These are phyloP conservation scores for Coffea humblotiana DNA, from an alignment of 305 asterid species.

Conservation along the genomic window DNA sequence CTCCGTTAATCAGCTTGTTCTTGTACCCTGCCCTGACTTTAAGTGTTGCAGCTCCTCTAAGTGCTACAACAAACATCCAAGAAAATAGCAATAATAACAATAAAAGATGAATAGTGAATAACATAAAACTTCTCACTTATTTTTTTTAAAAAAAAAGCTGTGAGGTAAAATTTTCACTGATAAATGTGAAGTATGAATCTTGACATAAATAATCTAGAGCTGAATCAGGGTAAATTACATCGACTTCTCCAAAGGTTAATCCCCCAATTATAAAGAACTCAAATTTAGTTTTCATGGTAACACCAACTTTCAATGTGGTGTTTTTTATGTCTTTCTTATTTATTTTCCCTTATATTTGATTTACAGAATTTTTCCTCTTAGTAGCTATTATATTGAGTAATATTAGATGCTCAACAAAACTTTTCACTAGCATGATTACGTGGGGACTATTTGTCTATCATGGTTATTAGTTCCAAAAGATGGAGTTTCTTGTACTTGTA, in stretches of 20 bases:
- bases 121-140: not conserved
- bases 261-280: too few relatives aligned
- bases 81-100: not conserved
- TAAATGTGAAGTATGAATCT: not conserved
- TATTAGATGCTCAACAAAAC: not conserved
- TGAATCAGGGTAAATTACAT: too few relatives aligned
- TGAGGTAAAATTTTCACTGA: not conserved
- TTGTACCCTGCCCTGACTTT: constrained; percentile 65
- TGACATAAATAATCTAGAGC: too few relatives aligned
- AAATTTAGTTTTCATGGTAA: too few relatives aligned
- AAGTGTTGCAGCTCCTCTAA: constrained; percentile 83
- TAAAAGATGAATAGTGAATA: not conserved
- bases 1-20: constrained; percentile 54
- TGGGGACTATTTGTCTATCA: not conserved
- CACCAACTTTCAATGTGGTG: too few relatives aligned
- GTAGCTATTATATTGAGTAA: too few relatives aligned
- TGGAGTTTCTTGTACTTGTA: too few relatives aligned
- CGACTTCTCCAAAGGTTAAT: too few relatives aligned
- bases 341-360: not conserved
- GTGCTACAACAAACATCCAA: constrained; percentile 46
- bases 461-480: not conserved
- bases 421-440: not conserved
- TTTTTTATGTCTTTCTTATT: not conserved
- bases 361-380: not conserved
- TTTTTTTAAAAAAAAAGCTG: not conserved